Evolutionary conservation across 257 asterid species (phyloP).

Genomic region (Eucommia ulmoides): DNA sequence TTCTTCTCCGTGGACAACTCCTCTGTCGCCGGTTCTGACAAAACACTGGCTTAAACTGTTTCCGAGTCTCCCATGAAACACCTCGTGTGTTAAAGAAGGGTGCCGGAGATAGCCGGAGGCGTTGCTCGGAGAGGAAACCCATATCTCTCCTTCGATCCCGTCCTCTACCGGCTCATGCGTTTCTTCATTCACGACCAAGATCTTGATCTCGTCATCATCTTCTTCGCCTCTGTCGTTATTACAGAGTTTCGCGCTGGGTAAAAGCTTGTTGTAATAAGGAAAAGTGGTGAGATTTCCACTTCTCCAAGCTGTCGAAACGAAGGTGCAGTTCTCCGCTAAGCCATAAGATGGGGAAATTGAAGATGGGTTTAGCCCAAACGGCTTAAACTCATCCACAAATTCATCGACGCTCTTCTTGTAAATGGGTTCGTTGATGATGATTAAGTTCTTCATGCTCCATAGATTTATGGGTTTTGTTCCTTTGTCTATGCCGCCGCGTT

Average conservation of each 20-base stretch:
- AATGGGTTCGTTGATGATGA: conserved; percentile 68
- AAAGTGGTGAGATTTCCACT: conserved; percentile 13
- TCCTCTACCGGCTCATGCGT: conserved; percentile 38
- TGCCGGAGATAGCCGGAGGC: conserved; percentile 64
- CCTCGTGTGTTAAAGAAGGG: conserved; percentile 41
- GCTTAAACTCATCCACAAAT: conserved; percentile 25
- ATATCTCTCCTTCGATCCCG: conserved; percentile 80
- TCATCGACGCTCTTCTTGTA: conserved; percentile 29
- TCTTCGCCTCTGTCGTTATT: conserved; percentile 28
- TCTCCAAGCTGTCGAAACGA: conserved; percentile 77
- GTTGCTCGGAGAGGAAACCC: conserved; percentile 76
- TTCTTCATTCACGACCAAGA: conserved; percentile 50
- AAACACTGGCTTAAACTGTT: conserved; percentile 16
- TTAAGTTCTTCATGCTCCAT: conserved; percentile 40
- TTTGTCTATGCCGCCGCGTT: conserved; percentile 27
- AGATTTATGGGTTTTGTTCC: conserved; percentile 21
- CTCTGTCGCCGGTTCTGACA: conserved; percentile 70
- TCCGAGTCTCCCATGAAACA: conserved; percentile 29
- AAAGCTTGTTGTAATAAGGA: conserved; percentile 33
- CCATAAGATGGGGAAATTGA: conserved; percentile 74
- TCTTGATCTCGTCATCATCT: conserved; percentile 45
- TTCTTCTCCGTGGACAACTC: conserved; percentile 36
- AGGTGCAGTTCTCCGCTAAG: conserved; percentile 68
- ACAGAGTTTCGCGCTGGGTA: conserved; percentile 58
- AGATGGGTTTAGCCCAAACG: conserved; percentile 32